These are phyloP conservation scores for Lactifluus subvellereus DNA, from an alignment of 768 basidiomycete genomes.

Conservation along the genomic window DNA sequence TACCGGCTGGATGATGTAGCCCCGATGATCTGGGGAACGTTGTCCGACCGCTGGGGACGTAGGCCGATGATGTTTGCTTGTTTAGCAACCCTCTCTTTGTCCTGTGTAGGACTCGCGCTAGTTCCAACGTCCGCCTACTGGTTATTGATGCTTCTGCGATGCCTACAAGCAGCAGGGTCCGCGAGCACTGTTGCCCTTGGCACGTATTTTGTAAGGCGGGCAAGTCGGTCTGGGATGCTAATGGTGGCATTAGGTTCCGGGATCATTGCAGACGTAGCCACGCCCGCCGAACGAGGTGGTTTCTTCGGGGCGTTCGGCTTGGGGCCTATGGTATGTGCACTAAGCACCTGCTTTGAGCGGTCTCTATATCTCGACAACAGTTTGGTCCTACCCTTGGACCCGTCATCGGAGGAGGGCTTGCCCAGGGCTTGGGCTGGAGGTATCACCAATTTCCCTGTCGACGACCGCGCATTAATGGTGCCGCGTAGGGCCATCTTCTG, in stretches of 20 bases:
- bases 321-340: constrained; percentile 52
- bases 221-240: neutral
- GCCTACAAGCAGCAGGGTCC: constrained; percentile 72
- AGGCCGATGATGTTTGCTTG: constrained; percentile 59
- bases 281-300: constrained; percentile 64
- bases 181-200: constrained; percentile 76
- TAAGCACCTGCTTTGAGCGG: neutral
- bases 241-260: constrained; percentile 48
- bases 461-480: neutral
- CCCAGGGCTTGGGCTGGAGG: constrained; percentile 32
- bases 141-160: constrained; percentile 74
- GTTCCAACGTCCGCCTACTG: constrained; percentile 61
- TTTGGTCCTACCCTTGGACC: constrained; percentile 37
- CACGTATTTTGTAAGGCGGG: constrained; percentile 24
- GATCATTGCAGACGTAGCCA: constrained; percentile 72
- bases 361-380: constrained; percentile 16
- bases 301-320: constrained; percentile 63
- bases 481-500: constrained; percentile 37
- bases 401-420: constrained; percentile 44
- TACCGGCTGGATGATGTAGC: constrained; percentile 25
- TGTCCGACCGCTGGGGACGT: constrained; percentile 62
- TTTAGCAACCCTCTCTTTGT: constrained; percentile 52
- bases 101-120: constrained; percentile 59
- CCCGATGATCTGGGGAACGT: constrained; percentile 58
- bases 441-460: constrained; percentile 5